Conservation (phyloP, 73 alveolate species). For the Paramecium caudatum region DNA sequence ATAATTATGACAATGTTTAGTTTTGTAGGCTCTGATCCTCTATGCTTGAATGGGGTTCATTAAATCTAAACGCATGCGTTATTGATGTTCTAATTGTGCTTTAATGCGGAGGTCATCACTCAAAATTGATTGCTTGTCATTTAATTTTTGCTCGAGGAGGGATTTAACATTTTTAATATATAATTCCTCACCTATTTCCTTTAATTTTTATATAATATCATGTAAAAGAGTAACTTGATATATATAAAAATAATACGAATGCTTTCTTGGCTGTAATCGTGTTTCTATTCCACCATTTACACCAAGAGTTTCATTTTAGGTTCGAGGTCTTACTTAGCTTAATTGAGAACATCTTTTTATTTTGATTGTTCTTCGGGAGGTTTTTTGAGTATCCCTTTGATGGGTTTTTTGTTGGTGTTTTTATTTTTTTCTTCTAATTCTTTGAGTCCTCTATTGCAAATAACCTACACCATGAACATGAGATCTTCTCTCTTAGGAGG, state of each 20-base stretch:
- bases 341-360: background rate
- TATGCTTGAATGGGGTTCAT: constrained; percentile 54
- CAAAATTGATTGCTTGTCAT: background rate
- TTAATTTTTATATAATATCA: constrained; percentile 52
- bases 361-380: constrained; percentile 16
- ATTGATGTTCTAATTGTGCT: background rate
- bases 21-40: constrained; percentile 78
- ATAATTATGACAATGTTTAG: constrained; percentile 85
- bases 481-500: constrained; percentile 71
- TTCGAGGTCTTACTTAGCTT: constrained; percentile 35
- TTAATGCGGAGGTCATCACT: background rate
- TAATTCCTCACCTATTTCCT: constrained; percentile 52
- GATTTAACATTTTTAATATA: constrained; percentile 49
- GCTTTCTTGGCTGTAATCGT: constrained; percentile 27
- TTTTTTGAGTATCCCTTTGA: constrained; percentile 42
- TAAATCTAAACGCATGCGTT: background rate
- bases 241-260: constrained; percentile 30
- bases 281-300: constrained; percentile 26
- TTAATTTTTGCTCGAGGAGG: background rate
- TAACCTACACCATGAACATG: constrained; percentile 6
- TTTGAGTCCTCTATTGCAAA: constrained; percentile 31
- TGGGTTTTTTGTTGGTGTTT: background rate
- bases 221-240: constrained; percentile 55
- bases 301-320: constrained; percentile 38
- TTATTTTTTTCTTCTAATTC: constrained; percentile 43